phyloP scores from a whole-genome alignment of 2,329 filamentous ascomycete species.

The Tolypocladium paradoxum region DNA sequence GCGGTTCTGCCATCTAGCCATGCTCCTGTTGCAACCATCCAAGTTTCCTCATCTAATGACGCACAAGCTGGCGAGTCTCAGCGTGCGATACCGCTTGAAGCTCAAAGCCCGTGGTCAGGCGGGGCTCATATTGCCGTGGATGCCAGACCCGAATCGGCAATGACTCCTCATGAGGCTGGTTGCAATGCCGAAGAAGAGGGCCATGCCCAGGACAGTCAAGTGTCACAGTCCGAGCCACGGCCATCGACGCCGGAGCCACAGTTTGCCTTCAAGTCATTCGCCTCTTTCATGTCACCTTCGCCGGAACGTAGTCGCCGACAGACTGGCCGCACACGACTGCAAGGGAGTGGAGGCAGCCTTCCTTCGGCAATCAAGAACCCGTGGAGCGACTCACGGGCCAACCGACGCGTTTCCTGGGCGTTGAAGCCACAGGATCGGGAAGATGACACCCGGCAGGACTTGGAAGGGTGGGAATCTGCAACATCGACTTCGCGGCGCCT shows the following conservation, averaged over 20 bases:
- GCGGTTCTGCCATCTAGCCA: neutral
- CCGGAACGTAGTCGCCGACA: conserved; percentile 22
- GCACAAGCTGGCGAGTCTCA: neutral
- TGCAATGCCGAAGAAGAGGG: neutral
- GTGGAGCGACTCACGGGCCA: conserved; percentile 14
- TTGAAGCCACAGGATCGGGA: conserved; percentile 4
- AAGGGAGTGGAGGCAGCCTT: conserved; percentile 12
- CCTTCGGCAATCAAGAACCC: conserved; percentile 24
- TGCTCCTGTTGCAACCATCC: neutral
- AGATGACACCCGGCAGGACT: neutral
- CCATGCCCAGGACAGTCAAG: neutral
- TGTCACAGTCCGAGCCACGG: conserved; percentile 4
- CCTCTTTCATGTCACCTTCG: conserved; percentile 40
- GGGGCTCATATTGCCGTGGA: neutral
- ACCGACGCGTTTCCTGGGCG: conserved; percentile 27
- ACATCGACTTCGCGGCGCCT: conserved; percentile 6
- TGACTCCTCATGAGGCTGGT: neutral
- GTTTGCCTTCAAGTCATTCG: conserved; percentile 40
- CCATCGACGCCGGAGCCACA: conserved; percentile 34
- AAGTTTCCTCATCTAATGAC: neutral
- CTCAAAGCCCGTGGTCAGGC: conserved; percentile 12
- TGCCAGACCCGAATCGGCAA: neutral
- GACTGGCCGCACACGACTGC: conserved; percentile 8
- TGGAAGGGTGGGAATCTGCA: neutral
- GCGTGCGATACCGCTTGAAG: neutral